Percentiles rank a stretch among this genome's conserved stretches.
Conservation (phyloP, 202 grass and related monocot genomes). For the Bolboschoenoplectus hybrid region DNA sequence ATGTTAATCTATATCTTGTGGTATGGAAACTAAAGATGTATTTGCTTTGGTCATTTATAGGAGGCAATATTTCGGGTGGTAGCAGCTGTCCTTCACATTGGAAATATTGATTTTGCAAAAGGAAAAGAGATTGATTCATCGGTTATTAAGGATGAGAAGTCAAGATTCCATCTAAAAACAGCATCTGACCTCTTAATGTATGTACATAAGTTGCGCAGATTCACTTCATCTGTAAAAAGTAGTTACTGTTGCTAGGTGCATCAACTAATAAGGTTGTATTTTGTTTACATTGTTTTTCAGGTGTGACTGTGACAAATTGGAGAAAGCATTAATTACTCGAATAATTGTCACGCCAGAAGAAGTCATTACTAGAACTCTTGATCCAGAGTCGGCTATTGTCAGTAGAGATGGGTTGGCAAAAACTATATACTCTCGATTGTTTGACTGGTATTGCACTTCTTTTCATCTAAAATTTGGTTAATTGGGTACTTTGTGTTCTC, state of each 20-base stretch:
- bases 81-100: slow-evolving; percentile 97
- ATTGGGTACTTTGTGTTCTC: neutral
- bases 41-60: slow-evolving; percentile 51
- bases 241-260: neutral
- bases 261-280: slow-evolving; percentile 12
- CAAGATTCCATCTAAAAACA: slow-evolving; percentile 87
- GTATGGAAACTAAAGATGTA: slow-evolving; percentile 39
- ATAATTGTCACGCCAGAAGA: slow-evolving; percentile 99
- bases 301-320: slow-evolving; percentile 79
- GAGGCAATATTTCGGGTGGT: slow-evolving; percentile 97
- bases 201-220: slow-evolving; percentile 42
- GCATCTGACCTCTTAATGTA: slow-evolving; percentile 88
- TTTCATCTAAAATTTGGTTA: slow-evolving; percentile 4
- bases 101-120: slow-evolving; percentile 97
- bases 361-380: slow-evolving; percentile 97
- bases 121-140: slow-evolving; percentile 96
- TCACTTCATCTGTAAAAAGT: slow-evolving; percentile 27
- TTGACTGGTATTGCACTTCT: slow-evolving; percentile 79
- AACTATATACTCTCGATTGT: slow-evolving; percentile 93
- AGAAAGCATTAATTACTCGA: slow-evolving; percentile 92
- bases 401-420: slow-evolving; percentile 98
- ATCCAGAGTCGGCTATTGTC: slow-evolving; percentile 86
- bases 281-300: slow-evolving; percentile 61
- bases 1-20: slow-evolving; percentile 35
- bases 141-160: slow-evolving; percentile 86